Percentiles rank a stretch among this genome's conserved stretches.
Evolutionary conservation across 2,329 filamentous ascomycete species (phyloP).

Genomic region (Tolypocladium inflatum): DNA sequence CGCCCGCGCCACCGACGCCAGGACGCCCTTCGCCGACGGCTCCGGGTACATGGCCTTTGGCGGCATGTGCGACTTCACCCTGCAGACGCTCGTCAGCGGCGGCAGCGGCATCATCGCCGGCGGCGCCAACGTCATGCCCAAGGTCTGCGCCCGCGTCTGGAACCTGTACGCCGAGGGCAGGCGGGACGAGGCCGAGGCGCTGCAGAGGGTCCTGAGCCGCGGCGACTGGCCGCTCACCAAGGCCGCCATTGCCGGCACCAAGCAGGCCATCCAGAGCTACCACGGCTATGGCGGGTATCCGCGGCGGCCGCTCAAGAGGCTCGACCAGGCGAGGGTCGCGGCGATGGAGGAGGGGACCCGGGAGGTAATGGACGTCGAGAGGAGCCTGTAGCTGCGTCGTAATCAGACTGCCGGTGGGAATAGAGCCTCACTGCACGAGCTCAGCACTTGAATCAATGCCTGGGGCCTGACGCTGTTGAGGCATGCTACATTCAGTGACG

Average conservation of each 20-base stretch:
- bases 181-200: slow-evolving; percentile 60
- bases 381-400: slow-evolving; percentile 27
- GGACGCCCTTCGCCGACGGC: slow-evolving; percentile 50
- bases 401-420: no score
- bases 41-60: slow-evolving; percentile 77
- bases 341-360: slow-evolving; percentile 45
- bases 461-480: no score
- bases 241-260: slow-evolving; percentile 76
- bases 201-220: slow-evolving; percentile 70
- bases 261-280: slow-evolving; percentile 70
- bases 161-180: slow-evolving; percentile 65
- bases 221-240: slow-evolving; percentile 80
- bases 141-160: slow-evolving; percentile 71
- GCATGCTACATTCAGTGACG: no score
- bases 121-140: slow-evolving; percentile 77
- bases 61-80: slow-evolving; percentile 79
- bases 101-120: slow-evolving; percentile 81
- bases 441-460: no score
- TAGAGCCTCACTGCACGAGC: no score
- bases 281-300: slow-evolving; percentile 75
- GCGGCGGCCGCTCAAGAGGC: slow-evolving; percentile 59
- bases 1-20: slow-evolving; percentile 60
- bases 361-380: slow-evolving; percentile 60
- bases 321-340: slow-evolving; percentile 45
- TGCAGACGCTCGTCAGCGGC: slow-evolving; percentile 70